A percentile compares a stretch with the other conserved stretches of the same genome.
Evolutionary conservation across 345 rosid genomes (phyloP).

Genomic region (Citropsis articulata): DNA sequence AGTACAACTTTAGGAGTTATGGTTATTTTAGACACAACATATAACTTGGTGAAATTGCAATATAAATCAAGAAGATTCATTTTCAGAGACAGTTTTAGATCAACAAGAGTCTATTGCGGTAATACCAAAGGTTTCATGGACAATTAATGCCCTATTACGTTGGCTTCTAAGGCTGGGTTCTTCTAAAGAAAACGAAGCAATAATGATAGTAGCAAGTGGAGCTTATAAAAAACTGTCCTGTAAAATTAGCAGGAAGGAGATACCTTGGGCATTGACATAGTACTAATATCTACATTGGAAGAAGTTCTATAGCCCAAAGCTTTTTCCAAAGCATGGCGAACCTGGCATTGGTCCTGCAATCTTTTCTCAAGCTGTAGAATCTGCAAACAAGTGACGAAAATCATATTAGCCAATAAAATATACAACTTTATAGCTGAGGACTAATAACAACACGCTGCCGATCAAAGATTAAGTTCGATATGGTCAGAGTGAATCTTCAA

Average conservation of each 20-base stretch:
- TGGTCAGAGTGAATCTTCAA: not conserved
- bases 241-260: slow-evolving; percentile 9
- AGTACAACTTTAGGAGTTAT: not conserved
- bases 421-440: not conserved
- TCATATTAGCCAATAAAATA: not conserved
- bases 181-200: not conserved
- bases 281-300: slow-evolving; percentile 33
- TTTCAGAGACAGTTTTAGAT: not conserved
- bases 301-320: slow-evolving; percentile 69
- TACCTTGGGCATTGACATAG: slow-evolving; percentile 65
- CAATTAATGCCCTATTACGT: not conserved
- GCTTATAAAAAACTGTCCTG: not conserved
- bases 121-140: not conserved
- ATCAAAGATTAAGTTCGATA: not conserved
- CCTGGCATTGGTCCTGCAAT: slow-evolving; percentile 71
- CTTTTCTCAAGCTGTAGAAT: slow-evolving; percentile 79
- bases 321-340: slow-evolving; percentile 72
- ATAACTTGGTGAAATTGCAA: not conserved
- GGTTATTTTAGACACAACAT: not conserved
- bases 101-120: not conserved
- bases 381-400: slow-evolving; percentile 37
- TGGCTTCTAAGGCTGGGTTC: not conserved
- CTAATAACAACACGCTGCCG: not conserved
- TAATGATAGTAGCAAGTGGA: not conserved
- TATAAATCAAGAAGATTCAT: not conserved